Conservation (phyloP, 345 rosid species). For the Populus nigra region DNA sequence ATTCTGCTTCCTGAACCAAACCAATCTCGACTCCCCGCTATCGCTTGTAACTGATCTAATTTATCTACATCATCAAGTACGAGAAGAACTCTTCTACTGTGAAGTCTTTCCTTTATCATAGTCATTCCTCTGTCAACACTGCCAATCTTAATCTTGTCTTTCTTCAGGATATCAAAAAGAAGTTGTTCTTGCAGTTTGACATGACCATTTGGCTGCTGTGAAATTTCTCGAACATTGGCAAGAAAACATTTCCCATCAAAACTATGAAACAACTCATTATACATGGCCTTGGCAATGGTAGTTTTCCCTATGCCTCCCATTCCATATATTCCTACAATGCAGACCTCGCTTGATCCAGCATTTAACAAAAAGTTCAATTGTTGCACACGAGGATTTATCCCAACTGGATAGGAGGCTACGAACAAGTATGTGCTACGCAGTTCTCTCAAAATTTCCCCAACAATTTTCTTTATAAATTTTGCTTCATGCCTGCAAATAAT, state of each 20-base stretch:
- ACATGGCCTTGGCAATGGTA: neutral
- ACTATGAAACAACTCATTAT: neutral
- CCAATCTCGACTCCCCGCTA: conserved; percentile 7
- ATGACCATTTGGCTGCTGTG: neutral
- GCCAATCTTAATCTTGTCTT: neutral
- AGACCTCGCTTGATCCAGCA: neutral
- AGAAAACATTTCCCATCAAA: neutral
- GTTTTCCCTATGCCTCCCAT: neutral
- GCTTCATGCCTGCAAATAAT: conserved; percentile 27
- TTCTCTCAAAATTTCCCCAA: conserved; percentile 25
- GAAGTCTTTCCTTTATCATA: neutral
- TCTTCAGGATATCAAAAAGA: neutral
- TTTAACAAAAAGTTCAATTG: conserved; percentile 18
- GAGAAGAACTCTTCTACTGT: conserved; percentile 6
- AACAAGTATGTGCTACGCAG: conserved; percentile 3
- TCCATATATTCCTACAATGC: neutral
- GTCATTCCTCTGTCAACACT: conserved; percentile 7
- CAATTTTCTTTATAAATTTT: conserved; percentile 28
- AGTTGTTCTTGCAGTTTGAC: neutral
- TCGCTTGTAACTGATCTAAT: neutral
- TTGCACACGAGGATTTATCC: neutral
- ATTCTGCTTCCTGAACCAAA: conserved; percentile 8
- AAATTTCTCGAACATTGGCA: neutral
- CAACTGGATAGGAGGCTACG: neutral
- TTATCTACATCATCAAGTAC: conserved; percentile 17